These are phyloP conservation scores for Cercospora canescens DNA, from an alignment of 2,329 filamentous ascomycete species.

Conservation along the genomic window DNA sequence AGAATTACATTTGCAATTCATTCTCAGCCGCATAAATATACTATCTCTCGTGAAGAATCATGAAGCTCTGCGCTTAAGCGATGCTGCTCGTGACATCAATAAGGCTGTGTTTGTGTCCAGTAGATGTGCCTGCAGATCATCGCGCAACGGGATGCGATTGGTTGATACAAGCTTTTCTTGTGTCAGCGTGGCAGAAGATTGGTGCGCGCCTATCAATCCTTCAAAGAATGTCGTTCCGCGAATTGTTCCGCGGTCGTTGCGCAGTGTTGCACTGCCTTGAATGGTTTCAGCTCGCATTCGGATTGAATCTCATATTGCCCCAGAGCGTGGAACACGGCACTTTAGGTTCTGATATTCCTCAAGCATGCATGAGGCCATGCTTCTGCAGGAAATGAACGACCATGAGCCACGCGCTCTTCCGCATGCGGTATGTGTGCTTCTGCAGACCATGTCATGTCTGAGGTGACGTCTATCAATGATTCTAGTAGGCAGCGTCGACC, in stretches of 20 bases:
- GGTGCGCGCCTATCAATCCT: neutral
- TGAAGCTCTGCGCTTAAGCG: neutral
- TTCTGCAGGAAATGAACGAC: neutral
- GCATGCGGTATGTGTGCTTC: neutral
- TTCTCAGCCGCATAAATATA: neutral
- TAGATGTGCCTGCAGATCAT: neutral
- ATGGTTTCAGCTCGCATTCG: slow-evolving; percentile 5
- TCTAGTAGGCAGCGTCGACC: neutral
- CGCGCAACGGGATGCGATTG: neutral
- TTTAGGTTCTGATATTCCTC: neutral
- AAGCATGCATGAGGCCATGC: neutral
- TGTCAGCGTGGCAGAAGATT: neutral
- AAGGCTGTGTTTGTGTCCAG: neutral
- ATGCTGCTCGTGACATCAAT: neutral
- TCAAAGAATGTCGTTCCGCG: neutral
- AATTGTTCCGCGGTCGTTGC: neutral
- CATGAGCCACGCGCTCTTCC: neutral
- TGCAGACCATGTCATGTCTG: neutral
- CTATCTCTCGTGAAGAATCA: neutral
- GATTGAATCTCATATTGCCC: neutral
- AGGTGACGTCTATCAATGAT: too few relatives aligned
- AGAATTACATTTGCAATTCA: neutral
- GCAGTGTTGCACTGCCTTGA: neutral
- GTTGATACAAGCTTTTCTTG: neutral
- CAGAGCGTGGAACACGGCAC: neutral